A percentile compares a stretch with the other conserved stretches of the same genome.
These are phyloP conservation scores for Scortechinia acanthostroma DNA, from an alignment of 2,329 filamentous ascomycete genomes.

Conservation along the genomic window DNA sequence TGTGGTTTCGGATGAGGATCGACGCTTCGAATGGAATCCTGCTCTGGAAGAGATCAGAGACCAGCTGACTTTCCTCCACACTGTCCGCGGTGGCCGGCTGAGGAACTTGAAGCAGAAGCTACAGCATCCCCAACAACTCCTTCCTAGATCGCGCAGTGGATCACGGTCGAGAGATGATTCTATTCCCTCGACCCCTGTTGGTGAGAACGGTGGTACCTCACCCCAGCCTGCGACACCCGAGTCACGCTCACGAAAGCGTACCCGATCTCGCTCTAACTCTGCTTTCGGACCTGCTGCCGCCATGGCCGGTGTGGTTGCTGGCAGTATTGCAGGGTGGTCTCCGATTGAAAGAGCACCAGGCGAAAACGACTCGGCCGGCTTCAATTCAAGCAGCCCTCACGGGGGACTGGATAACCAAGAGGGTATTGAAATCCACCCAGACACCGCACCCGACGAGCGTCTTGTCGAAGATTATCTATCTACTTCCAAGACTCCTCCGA, in stretches of 20 bases:
- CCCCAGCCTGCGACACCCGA: constrained; percentile 42
- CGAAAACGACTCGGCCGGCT: constrained; percentile 8
- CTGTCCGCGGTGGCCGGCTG: constrained; percentile 53
- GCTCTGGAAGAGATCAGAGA: constrained; percentile 55
- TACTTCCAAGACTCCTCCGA: constrained; percentile 22
- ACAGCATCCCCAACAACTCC: constrained; percentile 44
- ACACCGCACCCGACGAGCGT: constrained; percentile 28
- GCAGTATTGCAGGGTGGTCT: constrained; percentile 58
- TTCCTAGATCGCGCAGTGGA: constrained; percentile 30
- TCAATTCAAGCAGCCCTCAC: constrained; percentile 6
- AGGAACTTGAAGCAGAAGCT: constrained; percentile 52
- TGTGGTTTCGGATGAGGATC: constrained; percentile 33
- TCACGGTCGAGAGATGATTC: constrained; percentile 30
- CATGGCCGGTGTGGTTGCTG: constrained; percentile 61
- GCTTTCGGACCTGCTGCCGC: constrained; percentile 51
- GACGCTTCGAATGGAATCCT: constrained; percentile 45
- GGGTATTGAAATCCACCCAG: constrained; percentile 27
- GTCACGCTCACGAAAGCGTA: constrained; percentile 33
- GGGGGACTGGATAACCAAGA: constrained; percentile 12
- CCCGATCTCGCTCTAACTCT: constrained; percentile 50
- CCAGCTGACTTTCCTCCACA: constrained; percentile 56
- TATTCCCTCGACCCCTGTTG: constrained; percentile 44
- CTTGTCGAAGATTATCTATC: constrained; percentile 17
- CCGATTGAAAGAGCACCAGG: constrained; percentile 16
- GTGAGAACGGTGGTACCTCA: constrained; percentile 24